Base-by-base conservation (phyloP, 345 rosid species). In the Alliaria petiolata region DNA sequence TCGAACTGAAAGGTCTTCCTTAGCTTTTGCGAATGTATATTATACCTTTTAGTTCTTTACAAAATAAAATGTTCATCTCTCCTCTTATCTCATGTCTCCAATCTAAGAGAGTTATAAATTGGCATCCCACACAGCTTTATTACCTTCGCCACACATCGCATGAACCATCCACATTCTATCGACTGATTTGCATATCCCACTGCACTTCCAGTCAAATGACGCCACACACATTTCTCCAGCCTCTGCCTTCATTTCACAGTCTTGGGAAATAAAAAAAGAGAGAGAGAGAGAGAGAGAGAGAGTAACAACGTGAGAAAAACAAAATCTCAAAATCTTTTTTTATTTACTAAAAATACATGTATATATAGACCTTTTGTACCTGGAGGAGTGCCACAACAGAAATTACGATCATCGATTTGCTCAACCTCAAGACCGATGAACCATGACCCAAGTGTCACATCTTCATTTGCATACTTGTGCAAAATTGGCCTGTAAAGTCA, bases 361-460 rank as follows among this genome's bases (percentile, higher is more conserved):
- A 54, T 15, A 62, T 11, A 64, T 28, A 28, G 31, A 12, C 5
- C 11, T 14, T 15, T 8, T 34, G 42, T 86, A 95, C 97, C 97
- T 83, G 95, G 93, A 74, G 93, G 95, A 62, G 98, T 95, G 7
- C 91, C 82, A 56, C 98, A 95, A 77, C 98, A 89, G 90, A 89
- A 85, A 58, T 64, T 89, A 42, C 80, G 85, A 77, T 91, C 97
- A 72, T 95, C 85, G 16, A 89, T 79, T 75, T 91, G 97, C 81
- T 91, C 93, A 66, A 91, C 92, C 74, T 95, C 99, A 49, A 91
- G 97, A 59, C 99, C 99, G 0, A 91, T 86, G 59, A 95, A 87
- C 99, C 99, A 91, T n/a, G 99, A 62, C 40, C 99, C 99, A 11
- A 95, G 93, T 3, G 98, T 81, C 75, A 89, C 98, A 56, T 95